These are phyloP conservation scores for Omphalea diandra DNA, from an alignment of 441 rosid genomes.

Conservation along the genomic window DNA sequence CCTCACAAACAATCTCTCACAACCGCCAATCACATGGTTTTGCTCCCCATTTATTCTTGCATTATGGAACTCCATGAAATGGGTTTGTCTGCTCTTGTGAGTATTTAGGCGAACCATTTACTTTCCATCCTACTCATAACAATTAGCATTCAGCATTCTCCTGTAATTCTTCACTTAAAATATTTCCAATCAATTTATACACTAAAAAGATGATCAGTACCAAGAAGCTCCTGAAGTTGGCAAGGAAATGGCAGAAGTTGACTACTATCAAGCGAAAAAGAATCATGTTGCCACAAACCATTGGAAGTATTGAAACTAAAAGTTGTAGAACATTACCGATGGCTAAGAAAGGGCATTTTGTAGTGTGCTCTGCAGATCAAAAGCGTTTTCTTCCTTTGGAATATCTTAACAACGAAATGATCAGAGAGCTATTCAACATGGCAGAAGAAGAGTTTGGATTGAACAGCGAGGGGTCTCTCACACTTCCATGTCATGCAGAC, in stretches of 20 bases:
- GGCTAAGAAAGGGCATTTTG: slow-evolving; percentile 13
- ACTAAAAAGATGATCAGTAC: not conserved
- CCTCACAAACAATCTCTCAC: not conserved
- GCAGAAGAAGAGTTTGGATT: slow-evolving; percentile 16
- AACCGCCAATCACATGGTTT: not conserved
- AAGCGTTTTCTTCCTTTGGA: slow-evolving; percentile 9
- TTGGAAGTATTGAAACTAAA: not conserved
- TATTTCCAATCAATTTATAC: not conserved
- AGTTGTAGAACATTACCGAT: not conserved
- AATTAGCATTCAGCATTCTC: not conserved
- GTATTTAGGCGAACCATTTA: not conserved
- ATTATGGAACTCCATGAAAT: not conserved
- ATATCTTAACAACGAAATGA: slow-evolving; percentile 10
- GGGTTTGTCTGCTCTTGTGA: not conserved
- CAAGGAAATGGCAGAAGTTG: slow-evolving; percentile 14
- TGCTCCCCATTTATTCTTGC: not conserved
- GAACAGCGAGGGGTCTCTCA: not conserved
- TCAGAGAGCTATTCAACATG: slow-evolving; percentile 5
- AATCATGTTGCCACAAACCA: not conserved
- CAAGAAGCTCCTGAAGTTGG: slow-evolving; percentile 11
- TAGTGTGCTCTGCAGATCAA: slow-evolving; percentile 5
- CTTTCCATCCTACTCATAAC: not conserved
- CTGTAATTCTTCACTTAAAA: not conserved
- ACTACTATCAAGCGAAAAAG: slow-evolving; percentile 5
- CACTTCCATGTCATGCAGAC: slow-evolving; percentile 9